Base-by-base conservation (phyloP, 192 early-diverging fungal genomes). In the Obelidium mucronatum region DNA sequence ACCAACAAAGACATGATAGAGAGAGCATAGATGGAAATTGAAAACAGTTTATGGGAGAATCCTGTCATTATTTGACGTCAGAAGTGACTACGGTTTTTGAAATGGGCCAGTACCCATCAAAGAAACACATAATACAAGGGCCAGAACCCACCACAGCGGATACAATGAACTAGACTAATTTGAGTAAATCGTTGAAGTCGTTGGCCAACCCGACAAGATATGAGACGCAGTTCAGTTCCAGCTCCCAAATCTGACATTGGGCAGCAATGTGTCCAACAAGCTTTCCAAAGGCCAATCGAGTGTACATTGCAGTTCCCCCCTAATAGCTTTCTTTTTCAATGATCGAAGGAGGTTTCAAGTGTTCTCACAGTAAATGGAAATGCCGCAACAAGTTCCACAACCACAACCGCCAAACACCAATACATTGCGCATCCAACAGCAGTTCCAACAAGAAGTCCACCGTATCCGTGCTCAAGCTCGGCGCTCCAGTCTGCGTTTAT, bases 181-280 rank as follows among this genome's bases (percentile, higher is more conserved):
- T n/a, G n/a, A n/a, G n/a, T n/a, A n/a, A n/a, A n/a, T n/a, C n/a
- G n/a, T n/a, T n/a, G n/a, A n/a, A n/a, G n/a, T n/a, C n/a, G n/a
- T n/a, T n/a, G n/a, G n/a, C 22, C 55, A 58, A 1, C 8, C 8
- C 26, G 24, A 58, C 24, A 6, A 48, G 19, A 48, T 5, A 22
- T 24, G 55, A 58, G 13, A 31, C 55, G 8, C 55, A 22, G 30
- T 28, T 58, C 8, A 58, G 30, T 31, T 22, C 55, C 24, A 58
- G 8, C 26, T 58, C 55, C 55, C 55, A 58, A 31, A 58, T 58
- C 55, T 58, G 55, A 58, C 22, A 58, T 24, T 58, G 55, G 26
- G 24, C 55, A 11, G 30, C 55, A 31, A 58, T 58, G 24, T 31
- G 22, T 8, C 55, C 55, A 8, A 22, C 8, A 5, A 58, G 5